These are phyloP conservation scores for Dimargaris verticillata DNA, from an alignment of 192 early-diverging fungal species.

Conservation along the genomic window DNA sequence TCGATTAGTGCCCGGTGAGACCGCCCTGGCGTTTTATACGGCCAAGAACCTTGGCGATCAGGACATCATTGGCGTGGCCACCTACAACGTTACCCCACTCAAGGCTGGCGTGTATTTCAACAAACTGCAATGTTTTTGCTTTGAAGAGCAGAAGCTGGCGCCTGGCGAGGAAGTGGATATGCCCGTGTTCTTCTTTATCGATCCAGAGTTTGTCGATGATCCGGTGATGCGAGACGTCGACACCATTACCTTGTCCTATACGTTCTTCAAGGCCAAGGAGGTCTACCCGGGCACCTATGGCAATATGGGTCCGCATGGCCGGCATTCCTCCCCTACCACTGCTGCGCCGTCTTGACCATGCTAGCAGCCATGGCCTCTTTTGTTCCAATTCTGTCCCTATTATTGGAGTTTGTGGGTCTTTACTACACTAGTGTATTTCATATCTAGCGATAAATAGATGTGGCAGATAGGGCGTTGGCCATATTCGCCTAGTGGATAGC, in stretches of 20 bases:
- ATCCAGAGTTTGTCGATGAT: slow-evolving; percentile 88
- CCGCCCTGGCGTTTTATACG: slow-evolving; percentile 88
- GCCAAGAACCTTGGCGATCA: slow-evolving; percentile 73
- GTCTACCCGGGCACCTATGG: too few species aligned
- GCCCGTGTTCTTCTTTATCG: slow-evolving; percentile 95
- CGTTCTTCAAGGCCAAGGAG: slow-evolving; percentile 73
- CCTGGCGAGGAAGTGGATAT: slow-evolving; percentile 87
- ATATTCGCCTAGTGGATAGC: too few species aligned
- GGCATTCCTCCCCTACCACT: too few species aligned
- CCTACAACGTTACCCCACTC: slow-evolving; percentile 87
- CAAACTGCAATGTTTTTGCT: slow-evolving; percentile 99
- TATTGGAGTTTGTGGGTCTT: too few species aligned
- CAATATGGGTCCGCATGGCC: too few species aligned
- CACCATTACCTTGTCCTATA: slow-evolving; percentile 84
- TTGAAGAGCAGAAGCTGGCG: slow-evolving; percentile 88
- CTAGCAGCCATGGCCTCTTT: too few species aligned
- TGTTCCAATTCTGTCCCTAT: too few species aligned
- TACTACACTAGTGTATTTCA: too few species aligned
- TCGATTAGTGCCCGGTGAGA: slow-evolving; percentile 86
- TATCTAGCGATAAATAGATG: too few species aligned
- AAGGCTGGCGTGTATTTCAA: slow-evolving; percentile 94
- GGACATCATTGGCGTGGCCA: slow-evolving; percentile 87
- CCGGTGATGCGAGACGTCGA: slow-evolving; percentile 89
- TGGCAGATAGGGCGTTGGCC: too few species aligned
- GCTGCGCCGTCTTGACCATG: too few species aligned